Conservation (phyloP, 2,329 filamentous ascomycete genomes). For the Penicillium sp. region DNA sequence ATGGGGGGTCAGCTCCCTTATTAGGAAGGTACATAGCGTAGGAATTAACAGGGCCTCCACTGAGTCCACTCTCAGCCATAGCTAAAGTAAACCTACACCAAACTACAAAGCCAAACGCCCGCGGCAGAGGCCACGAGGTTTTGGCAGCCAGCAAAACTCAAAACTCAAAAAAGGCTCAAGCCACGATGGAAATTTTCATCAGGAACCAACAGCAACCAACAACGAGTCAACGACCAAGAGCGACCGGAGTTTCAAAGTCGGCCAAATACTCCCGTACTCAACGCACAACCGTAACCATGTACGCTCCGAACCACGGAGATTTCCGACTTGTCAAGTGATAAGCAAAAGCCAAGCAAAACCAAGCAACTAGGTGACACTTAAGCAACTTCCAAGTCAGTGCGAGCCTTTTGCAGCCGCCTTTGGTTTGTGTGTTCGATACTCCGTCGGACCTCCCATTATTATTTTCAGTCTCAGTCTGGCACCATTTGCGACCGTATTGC, state of each 20-base stretch:
- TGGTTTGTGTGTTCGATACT: constrained; percentile 14
- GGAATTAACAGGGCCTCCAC: background rate
- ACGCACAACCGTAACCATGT: background rate
- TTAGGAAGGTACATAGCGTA: background rate
- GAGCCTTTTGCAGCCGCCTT: constrained; percentile 7
- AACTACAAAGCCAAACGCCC: background rate
- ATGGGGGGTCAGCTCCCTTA: background rate
- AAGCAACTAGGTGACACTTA: constrained; percentile 5
- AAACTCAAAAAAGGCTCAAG: constrained; percentile 4
- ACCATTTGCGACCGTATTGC: background rate
- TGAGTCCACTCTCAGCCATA: constrained; percentile 6
- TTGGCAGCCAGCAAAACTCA: background rate
- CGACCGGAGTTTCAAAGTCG: background rate
- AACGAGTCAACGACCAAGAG: background rate
- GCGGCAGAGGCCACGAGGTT: constrained; percentile 1
- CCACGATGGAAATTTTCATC: background rate
- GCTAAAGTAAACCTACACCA: constrained; percentile 5
- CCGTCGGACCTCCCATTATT: constrained; percentile 8
- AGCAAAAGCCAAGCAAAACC: constrained; percentile 3
- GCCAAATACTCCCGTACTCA: background rate
- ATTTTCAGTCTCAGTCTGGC: background rate
- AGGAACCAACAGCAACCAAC: background rate
- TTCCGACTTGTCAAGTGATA: background rate
- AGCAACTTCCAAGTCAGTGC: constrained; percentile 12
- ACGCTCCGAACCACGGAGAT: background rate